Conservation (phyloP, 495 filamentous ascomycete species). For the Lasiosphaeria ovina region DNA sequence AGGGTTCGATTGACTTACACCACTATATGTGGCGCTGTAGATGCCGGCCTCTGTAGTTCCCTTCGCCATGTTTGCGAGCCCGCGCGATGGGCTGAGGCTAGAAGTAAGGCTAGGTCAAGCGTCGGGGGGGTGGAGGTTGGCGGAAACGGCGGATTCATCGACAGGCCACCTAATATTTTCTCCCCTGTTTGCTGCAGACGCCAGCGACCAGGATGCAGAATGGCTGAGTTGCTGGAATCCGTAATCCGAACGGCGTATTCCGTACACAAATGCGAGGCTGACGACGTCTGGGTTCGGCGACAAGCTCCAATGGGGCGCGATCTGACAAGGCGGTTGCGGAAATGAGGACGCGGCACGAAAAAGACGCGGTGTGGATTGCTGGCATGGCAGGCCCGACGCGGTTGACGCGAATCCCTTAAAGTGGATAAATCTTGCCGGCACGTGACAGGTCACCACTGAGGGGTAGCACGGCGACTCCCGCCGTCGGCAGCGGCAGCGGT, state of each 20-base stretch:
- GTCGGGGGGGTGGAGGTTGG: not conserved
- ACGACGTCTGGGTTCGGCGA: not conserved
- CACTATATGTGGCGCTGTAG: slow-evolving; percentile 91
- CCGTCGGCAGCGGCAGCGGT: too few relatives aligned
- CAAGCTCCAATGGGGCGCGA: slow-evolving; percentile 2
- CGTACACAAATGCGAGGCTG: slow-evolving; percentile 1
- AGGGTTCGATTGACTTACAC: slow-evolving; percentile 56
- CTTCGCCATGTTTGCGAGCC: slow-evolving; percentile 38
- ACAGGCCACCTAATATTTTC: not conserved
- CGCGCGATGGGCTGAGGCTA: not conserved
- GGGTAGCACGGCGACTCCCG: too few relatives aligned
- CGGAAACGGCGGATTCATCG: not conserved
- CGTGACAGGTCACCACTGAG: slow-evolving; percentile 9
- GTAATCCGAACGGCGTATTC: not conserved
- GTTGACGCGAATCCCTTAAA: slow-evolving; percentile 29
- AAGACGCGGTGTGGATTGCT: slow-evolving; percentile 26
- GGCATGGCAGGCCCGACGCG: slow-evolving; percentile 25
- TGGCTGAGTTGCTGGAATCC: not conserved
- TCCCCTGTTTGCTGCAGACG: not conserved
- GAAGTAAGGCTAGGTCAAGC: not conserved
- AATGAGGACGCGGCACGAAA: slow-evolving; percentile 28
- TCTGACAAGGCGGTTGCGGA: slow-evolving; percentile 2
- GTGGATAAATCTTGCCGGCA: slow-evolving; percentile 14
- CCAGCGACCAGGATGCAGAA: not conserved
- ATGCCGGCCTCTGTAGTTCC: slow-evolving; percentile 46